These are phyloP conservation scores for Xylariaceae sp. DNA, from an alignment of 2,329 filamentous ascomycete genomes.

Conservation along the genomic window DNA sequence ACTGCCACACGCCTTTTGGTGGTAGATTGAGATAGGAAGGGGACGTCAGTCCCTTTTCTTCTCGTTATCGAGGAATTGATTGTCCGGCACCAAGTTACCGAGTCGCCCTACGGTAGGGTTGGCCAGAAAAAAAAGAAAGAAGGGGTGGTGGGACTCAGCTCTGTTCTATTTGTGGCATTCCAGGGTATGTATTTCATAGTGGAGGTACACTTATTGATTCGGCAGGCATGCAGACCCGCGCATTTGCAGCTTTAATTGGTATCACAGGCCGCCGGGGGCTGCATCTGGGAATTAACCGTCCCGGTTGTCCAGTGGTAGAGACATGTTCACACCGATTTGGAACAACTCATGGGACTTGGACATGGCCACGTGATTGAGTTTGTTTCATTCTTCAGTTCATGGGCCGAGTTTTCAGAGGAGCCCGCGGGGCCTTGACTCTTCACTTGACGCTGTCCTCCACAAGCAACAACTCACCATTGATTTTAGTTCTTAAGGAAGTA, in stretches of 20 bases:
- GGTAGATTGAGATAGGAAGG: neutral
- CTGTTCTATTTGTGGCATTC: constrained; percentile 22
- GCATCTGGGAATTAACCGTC: constrained; percentile 6
- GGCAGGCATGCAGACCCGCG: constrained; percentile 5
- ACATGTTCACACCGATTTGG: constrained; percentile 3
- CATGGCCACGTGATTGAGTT: constrained; percentile 14
- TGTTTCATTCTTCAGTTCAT: constrained; percentile 14
- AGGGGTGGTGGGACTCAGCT: constrained; percentile 19
- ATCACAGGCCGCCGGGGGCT: constrained; percentile 9
- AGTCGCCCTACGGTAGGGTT: constrained; percentile 11
- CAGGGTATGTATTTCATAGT: constrained; percentile 12
- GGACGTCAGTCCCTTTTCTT: constrained; percentile 10
- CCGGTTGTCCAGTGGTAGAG: constrained; percentile 7
- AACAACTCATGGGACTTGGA: constrained; percentile 1
- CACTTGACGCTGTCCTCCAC: neutral
- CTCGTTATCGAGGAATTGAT: constrained; percentile 8
- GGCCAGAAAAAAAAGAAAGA: constrained; percentile 5
- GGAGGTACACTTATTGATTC: constrained; percentile 10
- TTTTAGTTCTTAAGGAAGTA: constrained; percentile 19
- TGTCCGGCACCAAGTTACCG: constrained; percentile 12
- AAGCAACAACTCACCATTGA: constrained; percentile 21
- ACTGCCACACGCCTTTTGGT: constrained; percentile 1
- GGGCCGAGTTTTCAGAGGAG: neutral
- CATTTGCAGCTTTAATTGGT: constrained; percentile 13
- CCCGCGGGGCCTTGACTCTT: neutral